Percentiles rank a stretch among this genome's conserved stretches.
Conservation (phyloP, 495 filamentous ascomycete species). For the Talaromyces liani region DNA sequence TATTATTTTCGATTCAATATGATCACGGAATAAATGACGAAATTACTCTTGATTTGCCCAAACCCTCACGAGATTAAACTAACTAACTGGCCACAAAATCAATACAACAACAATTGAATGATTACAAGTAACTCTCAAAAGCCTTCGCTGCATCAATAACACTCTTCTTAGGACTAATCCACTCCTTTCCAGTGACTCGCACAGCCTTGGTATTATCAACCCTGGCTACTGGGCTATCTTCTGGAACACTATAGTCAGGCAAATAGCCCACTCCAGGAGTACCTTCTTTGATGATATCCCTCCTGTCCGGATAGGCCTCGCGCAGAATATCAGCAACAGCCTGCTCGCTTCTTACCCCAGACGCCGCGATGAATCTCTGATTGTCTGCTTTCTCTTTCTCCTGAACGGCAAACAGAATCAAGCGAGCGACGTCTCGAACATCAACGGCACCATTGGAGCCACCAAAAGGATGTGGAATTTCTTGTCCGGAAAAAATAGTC, state of each 20-base stretch:
- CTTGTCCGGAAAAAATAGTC: slow-evolving; percentile 35
- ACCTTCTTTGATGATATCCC: background rate
- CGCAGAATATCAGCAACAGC: slow-evolving; percentile 4
- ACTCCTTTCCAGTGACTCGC: background rate
- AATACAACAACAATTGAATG: no score
- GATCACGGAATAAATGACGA: no score
- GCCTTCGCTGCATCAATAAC: background rate
- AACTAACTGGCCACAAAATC: no score
- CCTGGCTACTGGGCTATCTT: background rate
- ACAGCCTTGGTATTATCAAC: background rate
- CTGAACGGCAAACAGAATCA: background rate
- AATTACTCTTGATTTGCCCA: no score
- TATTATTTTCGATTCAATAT: no score
- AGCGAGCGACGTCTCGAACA: slow-evolving; percentile 40
- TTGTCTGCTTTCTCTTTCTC: background rate
- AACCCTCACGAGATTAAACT: no score
- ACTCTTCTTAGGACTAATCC: background rate
- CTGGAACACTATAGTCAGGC: background rate
- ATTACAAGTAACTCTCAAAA: background rate
- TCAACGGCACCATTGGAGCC: slow-evolving; percentile 41
- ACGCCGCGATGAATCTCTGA: background rate
- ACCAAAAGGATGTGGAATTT: slow-evolving; percentile 29
- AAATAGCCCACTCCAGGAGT: slow-evolving; percentile 1
- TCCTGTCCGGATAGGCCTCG: background rate
- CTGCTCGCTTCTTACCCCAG: background rate